Conservation (phyloP, 805 yeast genomes). For the Ogataea ramenticola region DNA sequence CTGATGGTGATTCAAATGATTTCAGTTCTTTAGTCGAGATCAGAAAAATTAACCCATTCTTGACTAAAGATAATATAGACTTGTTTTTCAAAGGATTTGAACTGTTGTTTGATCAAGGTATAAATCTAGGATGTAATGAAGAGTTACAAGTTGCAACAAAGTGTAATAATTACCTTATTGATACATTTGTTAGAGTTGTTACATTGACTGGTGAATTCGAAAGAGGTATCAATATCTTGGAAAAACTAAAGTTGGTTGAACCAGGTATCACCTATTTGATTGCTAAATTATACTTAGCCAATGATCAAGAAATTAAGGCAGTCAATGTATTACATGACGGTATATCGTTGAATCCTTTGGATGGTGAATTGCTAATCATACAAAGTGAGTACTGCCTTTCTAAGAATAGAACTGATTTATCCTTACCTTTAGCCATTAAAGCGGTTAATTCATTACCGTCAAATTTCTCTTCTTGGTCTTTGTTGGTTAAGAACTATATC, state of each 20-base stretch:
- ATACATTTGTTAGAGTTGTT: conserved; percentile 60
- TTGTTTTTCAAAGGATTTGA: conserved; percentile 61
- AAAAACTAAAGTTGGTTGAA: conserved; percentile 42
- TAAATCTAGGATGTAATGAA: conserved; percentile 54
- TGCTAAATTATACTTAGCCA: conserved; percentile 44
- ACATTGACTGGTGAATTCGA: conserved; percentile 59
- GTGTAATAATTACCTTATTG: conserved; percentile 63
- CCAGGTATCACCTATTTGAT: conserved; percentile 52
- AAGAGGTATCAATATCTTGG: conserved; percentile 52
- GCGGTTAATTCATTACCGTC: conserved; percentile 72
- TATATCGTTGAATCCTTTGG: conserved; percentile 41
- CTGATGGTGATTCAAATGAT: conserved; percentile 66
- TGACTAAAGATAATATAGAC: conserved; percentile 37
- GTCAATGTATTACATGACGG: conserved; percentile 45
- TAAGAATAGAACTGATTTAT: conserved; percentile 47
- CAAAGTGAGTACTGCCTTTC: conserved; percentile 53
- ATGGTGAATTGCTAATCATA: conserved; percentile 44
- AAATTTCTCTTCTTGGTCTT: conserved; percentile 68
- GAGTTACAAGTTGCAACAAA: conserved; percentile 64
- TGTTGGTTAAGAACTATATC: conserved; percentile 57
- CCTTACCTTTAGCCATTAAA: conserved; percentile 50
- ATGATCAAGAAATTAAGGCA: conserved; percentile 55
- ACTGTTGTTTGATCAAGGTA: conserved; percentile 57
- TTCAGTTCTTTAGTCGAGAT: conserved; percentile 72
- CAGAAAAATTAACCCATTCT: conserved; percentile 73